Conservation (phyloP, 768 basidiomycete genomes). For the Trametes villosa region DNA sequence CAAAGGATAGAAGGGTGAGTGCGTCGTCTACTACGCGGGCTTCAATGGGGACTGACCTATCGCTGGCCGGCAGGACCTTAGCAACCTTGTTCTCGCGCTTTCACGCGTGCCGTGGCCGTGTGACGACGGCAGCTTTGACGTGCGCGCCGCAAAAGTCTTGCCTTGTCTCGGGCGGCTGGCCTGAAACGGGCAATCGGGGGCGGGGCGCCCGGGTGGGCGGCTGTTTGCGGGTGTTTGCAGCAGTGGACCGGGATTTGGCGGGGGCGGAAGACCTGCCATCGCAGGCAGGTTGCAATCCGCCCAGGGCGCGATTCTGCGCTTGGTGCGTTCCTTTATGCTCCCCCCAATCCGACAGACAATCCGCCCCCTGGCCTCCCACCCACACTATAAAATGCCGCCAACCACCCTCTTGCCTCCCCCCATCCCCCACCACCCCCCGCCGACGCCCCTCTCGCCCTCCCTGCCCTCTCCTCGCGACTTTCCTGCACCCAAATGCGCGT, state of each 20-base stretch:
- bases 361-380: not conserved
- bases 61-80: not conserved
- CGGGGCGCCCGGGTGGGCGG: conserved; percentile 8
- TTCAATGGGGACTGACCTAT: not conserved
- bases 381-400: conserved; percentile 11
- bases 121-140: conserved; percentile 6
- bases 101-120: not conserved
- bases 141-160: conserved; percentile 5
- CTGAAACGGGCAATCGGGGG: not conserved
- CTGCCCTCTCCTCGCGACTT: not conserved
- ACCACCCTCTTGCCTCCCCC: not conserved
- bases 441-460: not conserved
- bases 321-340: conserved; percentile 13
- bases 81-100: conserved; percentile 4
- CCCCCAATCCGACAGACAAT: conserved; percentile 12
- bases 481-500: conserved; percentile 1
- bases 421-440: conserved; percentile 1
- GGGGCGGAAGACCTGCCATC: conserved; percentile 18
- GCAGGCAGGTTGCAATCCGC: conserved; percentile 23
- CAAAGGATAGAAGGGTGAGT: not conserved
- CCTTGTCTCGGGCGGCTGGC: conserved; percentile 10
- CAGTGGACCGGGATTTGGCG: conserved; percentile 23
- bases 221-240: conserved; percentile 20
- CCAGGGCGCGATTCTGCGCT: conserved; percentile 1
- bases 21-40: not conserved